A percentile compares a stretch with the other conserved stretches of the same genome.
Evolutionary conservation across 768 basidiomycete genomes (phyloP).

Genomic region (Lactarius hengduanensis): DNA sequence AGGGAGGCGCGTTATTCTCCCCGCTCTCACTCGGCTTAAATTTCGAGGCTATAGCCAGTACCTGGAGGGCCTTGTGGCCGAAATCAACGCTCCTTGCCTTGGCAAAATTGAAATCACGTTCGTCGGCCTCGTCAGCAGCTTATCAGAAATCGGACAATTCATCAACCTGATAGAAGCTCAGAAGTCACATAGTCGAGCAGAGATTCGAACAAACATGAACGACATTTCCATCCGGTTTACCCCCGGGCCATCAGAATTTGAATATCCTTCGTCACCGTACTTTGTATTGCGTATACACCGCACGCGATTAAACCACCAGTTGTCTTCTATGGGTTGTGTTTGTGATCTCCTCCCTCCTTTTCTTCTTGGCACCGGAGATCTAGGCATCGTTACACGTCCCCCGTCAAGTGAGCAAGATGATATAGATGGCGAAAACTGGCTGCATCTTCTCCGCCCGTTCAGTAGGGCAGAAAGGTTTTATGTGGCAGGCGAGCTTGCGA

Average conservation of each 20-base stretch:
- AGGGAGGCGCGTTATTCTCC: background rate
- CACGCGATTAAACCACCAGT: background rate
- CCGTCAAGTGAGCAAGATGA: background rate
- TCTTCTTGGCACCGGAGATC: background rate
- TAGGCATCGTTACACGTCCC: background rate
- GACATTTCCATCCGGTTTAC: background rate
- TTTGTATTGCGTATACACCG: background rate
- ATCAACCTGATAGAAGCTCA: background rate
- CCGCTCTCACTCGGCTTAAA: background rate
- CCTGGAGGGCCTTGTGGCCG: background rate
- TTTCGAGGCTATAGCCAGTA: background rate
- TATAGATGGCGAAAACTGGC: background rate
- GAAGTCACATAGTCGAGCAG: background rate
- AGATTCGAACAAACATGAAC: background rate
- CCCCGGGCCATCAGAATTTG: background rate
- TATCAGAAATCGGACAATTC: background rate
- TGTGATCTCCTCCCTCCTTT: background rate
- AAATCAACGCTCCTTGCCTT: background rate
- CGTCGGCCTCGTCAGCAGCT: background rate
- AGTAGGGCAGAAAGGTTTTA: background rate
- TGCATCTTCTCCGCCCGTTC: background rate
- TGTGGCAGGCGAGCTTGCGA: background rate
- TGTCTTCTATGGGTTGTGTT: background rate
- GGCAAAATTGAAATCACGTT: background rate
- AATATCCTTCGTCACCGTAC: background rate